Evolutionary conservation across 2,329 filamentous ascomycete species (phyloP).

Genomic region (Aspergillus sp.): DNA sequence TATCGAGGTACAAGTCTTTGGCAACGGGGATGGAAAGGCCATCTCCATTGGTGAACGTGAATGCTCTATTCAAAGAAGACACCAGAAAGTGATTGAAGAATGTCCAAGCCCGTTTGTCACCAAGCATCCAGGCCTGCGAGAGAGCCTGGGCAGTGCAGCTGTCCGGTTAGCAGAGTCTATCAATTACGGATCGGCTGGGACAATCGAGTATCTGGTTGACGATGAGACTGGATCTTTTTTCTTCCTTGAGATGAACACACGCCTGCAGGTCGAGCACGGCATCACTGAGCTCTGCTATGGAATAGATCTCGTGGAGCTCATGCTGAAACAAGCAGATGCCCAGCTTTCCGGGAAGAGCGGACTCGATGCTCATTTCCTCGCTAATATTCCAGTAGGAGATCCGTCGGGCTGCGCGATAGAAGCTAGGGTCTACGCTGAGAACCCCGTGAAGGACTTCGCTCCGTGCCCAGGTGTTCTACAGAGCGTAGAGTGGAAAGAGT

Average conservation of each 20-base stretch:
- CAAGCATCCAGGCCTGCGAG: conserved; percentile 30
- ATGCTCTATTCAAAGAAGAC: conserved; percentile 51
- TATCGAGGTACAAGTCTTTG: conserved; percentile 51
- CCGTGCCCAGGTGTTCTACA: conserved; percentile 60
- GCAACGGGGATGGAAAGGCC: conserved; percentile 2
- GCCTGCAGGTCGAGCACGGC: conserved; percentile 51
- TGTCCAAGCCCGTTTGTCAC: conserved; percentile 38
- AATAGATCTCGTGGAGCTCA: conserved; percentile 48
- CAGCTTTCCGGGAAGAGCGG: conserved; percentile 47
- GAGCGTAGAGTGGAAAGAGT: conserved; percentile 54
- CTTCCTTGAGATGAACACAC: conserved; percentile 51
- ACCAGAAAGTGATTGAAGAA: conserved; percentile 55
- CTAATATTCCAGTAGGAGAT: conserved; percentile 39
- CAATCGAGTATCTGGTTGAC: conserved; percentile 48
- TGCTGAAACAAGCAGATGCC: conserved; percentile 55
- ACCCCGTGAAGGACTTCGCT: conserved; percentile 56
- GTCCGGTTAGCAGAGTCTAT: conserved; percentile 35
- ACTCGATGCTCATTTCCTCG: conserved; percentile 40
- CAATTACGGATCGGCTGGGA: conserved; percentile 43
- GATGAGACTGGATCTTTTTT: conserved; percentile 37
- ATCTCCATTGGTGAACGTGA: conserved; percentile 42
- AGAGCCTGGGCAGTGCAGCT: conserved; percentile 37
- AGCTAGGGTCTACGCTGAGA: conserved; percentile 56
- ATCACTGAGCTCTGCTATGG: conserved; percentile 42
- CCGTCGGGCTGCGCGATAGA: conserved; percentile 53